phyloP scores from a whole-genome alignment of 2,329 filamentous ascomycete species.

The Nannizziopsis arthrosporioides region DNA sequence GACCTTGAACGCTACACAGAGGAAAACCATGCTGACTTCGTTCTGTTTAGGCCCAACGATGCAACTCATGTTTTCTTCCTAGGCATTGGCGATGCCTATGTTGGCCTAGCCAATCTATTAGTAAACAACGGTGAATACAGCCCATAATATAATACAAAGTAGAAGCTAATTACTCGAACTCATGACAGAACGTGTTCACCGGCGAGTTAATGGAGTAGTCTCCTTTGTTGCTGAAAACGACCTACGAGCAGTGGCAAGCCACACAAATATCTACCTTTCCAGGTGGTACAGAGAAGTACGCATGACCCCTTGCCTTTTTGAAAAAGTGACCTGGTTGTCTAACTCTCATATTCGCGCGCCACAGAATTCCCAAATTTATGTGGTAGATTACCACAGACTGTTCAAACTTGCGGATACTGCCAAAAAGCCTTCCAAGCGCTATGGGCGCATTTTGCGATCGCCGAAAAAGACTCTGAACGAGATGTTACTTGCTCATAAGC shows the following conservation, averaged over 20 bases:
- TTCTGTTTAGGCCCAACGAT: slow-evolving; percentile 44
- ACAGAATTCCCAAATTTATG: slow-evolving; percentile 63
- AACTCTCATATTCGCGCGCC: background rate
- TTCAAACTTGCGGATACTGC: slow-evolving; percentile 55
- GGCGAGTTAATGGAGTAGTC: slow-evolving; percentile 58
- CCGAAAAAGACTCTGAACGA: slow-evolving; percentile 38
- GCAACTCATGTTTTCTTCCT: slow-evolving; percentile 69
- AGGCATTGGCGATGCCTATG: slow-evolving; percentile 79
- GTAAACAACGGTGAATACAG: slow-evolving; percentile 54
- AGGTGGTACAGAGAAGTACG: slow-evolving; percentile 66
- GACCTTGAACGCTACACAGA: no score
- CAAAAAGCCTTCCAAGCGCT: slow-evolving; percentile 46
- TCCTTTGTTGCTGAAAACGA: slow-evolving; percentile 68
- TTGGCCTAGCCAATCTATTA: slow-evolving; percentile 69
- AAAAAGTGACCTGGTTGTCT: background rate
- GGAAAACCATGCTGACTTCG: background rate
- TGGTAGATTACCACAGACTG: slow-evolving; percentile 61
- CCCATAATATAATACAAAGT: background rate
- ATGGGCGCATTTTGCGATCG: slow-evolving; percentile 43
- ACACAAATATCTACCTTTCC: slow-evolving; percentile 55
- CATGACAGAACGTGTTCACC: slow-evolving; percentile 46
- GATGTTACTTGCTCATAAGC: slow-evolving; percentile 45
- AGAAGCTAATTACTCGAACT: background rate
- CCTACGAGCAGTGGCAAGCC: slow-evolving; percentile 67
- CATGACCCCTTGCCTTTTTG: slow-evolving; percentile 4